A percentile compares a stretch with the other conserved stretches of the same genome.
These are phyloP conservation scores for Capronia epimyces DNA, from an alignment of 2,329 filamentous ascomycete genomes.

Conservation along the genomic window DNA sequence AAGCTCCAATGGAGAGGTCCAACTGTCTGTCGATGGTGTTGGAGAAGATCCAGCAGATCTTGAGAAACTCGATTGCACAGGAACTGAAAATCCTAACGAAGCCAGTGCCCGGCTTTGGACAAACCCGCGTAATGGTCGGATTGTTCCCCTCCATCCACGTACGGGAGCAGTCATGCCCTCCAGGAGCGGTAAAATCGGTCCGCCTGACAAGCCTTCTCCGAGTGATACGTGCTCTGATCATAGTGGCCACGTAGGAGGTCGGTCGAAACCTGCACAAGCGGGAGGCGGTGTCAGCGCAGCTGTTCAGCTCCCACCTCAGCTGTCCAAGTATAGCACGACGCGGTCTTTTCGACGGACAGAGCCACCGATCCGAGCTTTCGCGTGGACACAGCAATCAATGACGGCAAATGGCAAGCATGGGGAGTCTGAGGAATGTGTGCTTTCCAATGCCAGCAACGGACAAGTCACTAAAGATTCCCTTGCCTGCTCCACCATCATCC, in stretches of 20 bases:
- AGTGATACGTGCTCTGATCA: neutral
- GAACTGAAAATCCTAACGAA: conserved; percentile 28
- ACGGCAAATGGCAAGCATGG: neutral
- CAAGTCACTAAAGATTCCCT: conserved; percentile 43
- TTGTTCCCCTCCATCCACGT: conserved; percentile 42
- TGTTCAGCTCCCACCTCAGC: neutral
- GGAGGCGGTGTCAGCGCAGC: neutral
- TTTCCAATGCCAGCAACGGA: neutral
- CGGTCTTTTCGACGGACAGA: neutral
- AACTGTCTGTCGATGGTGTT: neutral
- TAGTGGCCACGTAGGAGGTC: neutral
- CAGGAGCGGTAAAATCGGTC: neutral
- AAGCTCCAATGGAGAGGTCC: neutral
- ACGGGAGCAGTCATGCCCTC: conserved; percentile 32
- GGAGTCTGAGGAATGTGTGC: neutral
- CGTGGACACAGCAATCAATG: neutral
- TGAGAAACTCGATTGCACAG: neutral
- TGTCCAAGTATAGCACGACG: conserved; percentile 1
- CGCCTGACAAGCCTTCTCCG: neutral
- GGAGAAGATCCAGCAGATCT: neutral
- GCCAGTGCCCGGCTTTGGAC: conserved; percentile 47
- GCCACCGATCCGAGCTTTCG: neutral
- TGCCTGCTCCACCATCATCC: conserved; percentile 58
- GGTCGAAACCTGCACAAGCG: neutral
- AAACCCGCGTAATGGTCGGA: conserved; percentile 51